Evolutionary conservation across 495 filamentous ascomycete genomes (phyloP).

Genomic region (Penicillium parvum): DNA sequence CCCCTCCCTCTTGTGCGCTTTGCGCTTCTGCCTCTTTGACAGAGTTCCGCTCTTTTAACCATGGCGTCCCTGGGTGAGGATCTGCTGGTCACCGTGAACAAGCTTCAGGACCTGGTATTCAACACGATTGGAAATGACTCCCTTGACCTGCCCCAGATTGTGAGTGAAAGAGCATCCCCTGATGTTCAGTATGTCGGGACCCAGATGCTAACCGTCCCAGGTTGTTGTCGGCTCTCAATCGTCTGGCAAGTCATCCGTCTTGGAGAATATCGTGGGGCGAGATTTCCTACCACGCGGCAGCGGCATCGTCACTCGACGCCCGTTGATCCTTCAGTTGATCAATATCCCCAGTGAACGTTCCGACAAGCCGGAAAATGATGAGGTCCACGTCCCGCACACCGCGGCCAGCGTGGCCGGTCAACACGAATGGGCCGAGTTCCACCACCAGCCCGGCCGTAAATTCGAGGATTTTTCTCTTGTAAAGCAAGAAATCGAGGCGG

Average conservation of each 20-base stretch:
- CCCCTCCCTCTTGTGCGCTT: neutral
- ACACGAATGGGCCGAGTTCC: constrained; percentile 94
- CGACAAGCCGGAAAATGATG: constrained; percentile 60
- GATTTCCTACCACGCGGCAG: constrained; percentile 96
- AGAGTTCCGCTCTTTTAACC: constrained; percentile 3
- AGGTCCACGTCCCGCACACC: constrained; percentile 64
- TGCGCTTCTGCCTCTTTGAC: constrained; percentile 2
- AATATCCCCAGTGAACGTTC: constrained; percentile 82
- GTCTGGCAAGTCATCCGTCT: constrained; percentile 97
- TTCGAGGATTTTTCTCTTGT: constrained; percentile 91
- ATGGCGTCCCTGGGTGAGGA: constrained; percentile 85
- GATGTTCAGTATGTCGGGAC: neutral
- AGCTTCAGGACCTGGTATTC: constrained; percentile 96
- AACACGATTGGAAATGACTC: constrained; percentile 99
- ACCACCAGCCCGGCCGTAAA: constrained; percentile 82
- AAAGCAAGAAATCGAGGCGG: constrained; percentile 95
- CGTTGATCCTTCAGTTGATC: constrained; percentile 95
- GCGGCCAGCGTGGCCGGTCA: constrained; percentile 64
- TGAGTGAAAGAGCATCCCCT: constrained; percentile 44
- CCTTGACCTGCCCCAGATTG: constrained; percentile 95
- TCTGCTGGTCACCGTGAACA: constrained; percentile 87
- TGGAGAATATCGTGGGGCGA: constrained; percentile 97
- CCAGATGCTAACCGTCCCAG: constrained; percentile 42
- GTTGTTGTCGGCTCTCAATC: constrained; percentile 98
- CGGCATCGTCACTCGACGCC: constrained; percentile 91